Base-by-base conservation (phyloP, 2,329 filamentous ascomycete species). In the Thermothelomyces thermophilus region DNA sequence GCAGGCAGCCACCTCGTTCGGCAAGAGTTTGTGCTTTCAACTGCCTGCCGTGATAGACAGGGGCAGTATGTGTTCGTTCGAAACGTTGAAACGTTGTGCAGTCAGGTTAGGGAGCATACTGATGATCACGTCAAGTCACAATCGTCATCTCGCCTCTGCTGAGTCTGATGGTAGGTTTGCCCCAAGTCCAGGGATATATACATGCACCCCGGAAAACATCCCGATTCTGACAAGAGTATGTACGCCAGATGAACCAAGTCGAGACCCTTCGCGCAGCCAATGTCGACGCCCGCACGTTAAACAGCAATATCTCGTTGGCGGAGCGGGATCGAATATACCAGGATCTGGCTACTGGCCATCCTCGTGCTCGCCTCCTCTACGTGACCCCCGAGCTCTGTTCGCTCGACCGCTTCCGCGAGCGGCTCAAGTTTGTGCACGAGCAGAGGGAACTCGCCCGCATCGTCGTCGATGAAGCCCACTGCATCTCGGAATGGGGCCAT, bases 401-500 rank as follows among this genome's bases (percentile, higher is more conserved):
- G 30, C 79, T 81, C 4, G 79, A 89, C 53, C 75, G 77, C 50
- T 96, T 97, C 66, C 85, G 90, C 34, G 79, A 82, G 53, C 80
- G 83, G 42, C 72, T 96, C 8, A 76, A 79, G 53, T 72, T 86
- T 4, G 84, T 96, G 13, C 73, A 96, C 63, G 73, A 81, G 51
- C 90, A 96, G 65, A 79, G 80, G 50, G 88, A 96, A 68, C 78
- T 97, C n/a, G 84, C 86, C 9, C 82, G 91, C 13, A 81, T 97
- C 56, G 91, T 87, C 41, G 83, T 97, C 50, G 91, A 97, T 63
- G 91, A 97, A 70, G 91, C 91, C 2, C 91, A 97, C 66, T 97
- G 91, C 66, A 95, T 97, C 59, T 95, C 88, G 20, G 90, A 96
- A 82, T 96, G 91, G 91, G 91, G 91, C 1, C 90, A 97, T 65